Percentiles rank a stretch among this genome's conserved stretches.
These are phyloP conservation scores for Cornus kousa DNA, from an alignment of 148 eudicot genomes.

Conservation along the genomic window DNA sequence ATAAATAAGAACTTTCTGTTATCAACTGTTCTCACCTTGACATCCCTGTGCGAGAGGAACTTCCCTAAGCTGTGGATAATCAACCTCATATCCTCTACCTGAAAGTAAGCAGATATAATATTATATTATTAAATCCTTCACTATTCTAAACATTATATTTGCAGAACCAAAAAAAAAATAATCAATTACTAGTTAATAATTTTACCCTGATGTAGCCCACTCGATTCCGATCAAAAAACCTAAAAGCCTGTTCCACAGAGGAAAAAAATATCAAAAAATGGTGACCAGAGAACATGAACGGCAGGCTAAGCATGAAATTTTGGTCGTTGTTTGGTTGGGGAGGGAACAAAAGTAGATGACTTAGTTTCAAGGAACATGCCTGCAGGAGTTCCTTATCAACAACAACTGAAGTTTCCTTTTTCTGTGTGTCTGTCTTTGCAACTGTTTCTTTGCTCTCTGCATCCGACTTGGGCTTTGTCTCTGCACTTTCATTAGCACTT, in stretches of 20 bases:
- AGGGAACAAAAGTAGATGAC: neutral
- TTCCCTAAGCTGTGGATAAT: constrained; percentile 85
- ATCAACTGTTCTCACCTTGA: constrained; percentile 56
- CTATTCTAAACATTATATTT: neutral
- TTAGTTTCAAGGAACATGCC: constrained; percentile 30
- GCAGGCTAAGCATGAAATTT: neutral
- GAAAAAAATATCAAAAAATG: constrained; percentile 8
- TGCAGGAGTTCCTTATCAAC: constrained; percentile 77
- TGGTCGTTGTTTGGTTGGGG: too few species aligned
- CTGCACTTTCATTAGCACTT: constrained; percentile 33
- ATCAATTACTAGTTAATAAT: neutral
- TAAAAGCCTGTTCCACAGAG: constrained; percentile 68
- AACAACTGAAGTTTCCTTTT: constrained; percentile 25
- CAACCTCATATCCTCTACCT: constrained; percentile 94
- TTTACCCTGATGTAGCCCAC: constrained; percentile 88
- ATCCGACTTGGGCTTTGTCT: constrained; percentile 20
- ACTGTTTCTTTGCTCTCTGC: constrained; percentile 39
- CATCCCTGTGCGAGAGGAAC: constrained; percentile 80
- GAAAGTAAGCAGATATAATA: constrained; percentile 3
- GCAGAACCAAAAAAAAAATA: neutral
- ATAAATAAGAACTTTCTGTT: neutral
- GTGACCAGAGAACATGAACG: too few species aligned
- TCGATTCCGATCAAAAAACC: constrained; percentile 93
- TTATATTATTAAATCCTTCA: neutral
- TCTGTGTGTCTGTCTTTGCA: constrained; percentile 35